Evolutionary conservation across 2,329 filamentous ascomycete genomes (phyloP).

Genomic region (Grosmannia clavigera): DNA sequence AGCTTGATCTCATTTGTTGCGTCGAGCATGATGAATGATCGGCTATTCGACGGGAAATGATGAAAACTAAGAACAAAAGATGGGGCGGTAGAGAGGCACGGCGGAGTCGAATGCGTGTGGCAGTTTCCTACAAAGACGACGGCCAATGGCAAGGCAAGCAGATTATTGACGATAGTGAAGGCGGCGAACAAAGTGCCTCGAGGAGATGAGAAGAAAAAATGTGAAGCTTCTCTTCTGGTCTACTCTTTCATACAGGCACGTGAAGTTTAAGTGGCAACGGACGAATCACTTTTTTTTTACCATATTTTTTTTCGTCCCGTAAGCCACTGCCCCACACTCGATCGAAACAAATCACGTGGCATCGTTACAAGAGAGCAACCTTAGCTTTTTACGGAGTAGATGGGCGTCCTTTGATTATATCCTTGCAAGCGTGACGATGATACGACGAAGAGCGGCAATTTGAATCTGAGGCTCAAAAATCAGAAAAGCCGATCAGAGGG

Average conservation of each 20-base stretch:
- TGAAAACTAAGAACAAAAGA: neutral
- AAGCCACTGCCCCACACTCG: neutral
- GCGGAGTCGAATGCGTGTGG: neutral
- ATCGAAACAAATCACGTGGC: neutral
- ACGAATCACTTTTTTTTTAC: neutral
- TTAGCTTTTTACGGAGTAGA: too few relatives aligned
- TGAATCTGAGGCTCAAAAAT: too few relatives aligned
- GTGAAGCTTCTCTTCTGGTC: neutral
- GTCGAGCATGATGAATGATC: slow-evolving; percentile 5
- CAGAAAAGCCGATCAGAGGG: too few relatives aligned
- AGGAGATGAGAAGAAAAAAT: neutral
- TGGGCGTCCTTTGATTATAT: too few relatives aligned
- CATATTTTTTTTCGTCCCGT: neutral
- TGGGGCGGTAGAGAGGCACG: neutral
- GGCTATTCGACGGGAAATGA: neutral
- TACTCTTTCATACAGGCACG: neutral
- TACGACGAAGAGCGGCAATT: too few relatives aligned
- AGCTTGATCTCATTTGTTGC: slow-evolving; percentile 27
- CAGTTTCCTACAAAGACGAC: neutral
- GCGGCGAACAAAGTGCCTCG: neutral
- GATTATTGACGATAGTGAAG: neutral
- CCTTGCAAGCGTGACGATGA: too few relatives aligned
- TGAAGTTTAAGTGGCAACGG: neutral
- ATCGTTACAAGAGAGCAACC: neutral
- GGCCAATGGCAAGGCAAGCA: neutral